Percentiles rank a stretch among this genome's conserved stretches.
Evolutionary conservation across 257 asterid genomes (phyloP).

Genomic region (Prunella vulgaris): DNA sequence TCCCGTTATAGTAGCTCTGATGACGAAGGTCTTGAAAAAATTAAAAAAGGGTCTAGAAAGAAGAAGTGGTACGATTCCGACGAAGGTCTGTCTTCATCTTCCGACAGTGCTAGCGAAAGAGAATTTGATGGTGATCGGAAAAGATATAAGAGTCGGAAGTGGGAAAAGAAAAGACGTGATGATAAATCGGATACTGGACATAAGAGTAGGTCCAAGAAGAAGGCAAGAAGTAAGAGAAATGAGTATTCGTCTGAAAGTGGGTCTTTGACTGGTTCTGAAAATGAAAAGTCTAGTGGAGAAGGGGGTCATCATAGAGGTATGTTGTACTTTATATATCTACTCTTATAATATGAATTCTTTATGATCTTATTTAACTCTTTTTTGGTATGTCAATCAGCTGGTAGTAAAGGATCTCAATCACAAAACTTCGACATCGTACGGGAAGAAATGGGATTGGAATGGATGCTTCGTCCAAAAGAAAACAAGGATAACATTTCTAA

Average conservation of each 20-base stretch:
- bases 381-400: conserved; percentile 25
- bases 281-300: conserved; percentile 30
- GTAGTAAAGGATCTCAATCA: conserved; percentile 36
- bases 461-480: conserved; percentile 87
- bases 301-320: conserved; percentile 33
- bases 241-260: conserved; percentile 34
- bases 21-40: conserved; percentile 54
- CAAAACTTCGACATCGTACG: conserved; percentile 35
- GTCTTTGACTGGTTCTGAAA: conserved; percentile 34
- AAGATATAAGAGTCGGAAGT: conserved; percentile 30
- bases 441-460: conserved; percentile 92
- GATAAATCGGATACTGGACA: conserved; percentile 27
- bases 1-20: conserved; percentile 55
- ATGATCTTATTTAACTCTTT: neutral
- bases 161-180: conserved; percentile 35
- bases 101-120: conserved; percentile 43
- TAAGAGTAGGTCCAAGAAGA: conserved; percentile 33
- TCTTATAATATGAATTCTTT: neutral
- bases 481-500: conserved; percentile 29
- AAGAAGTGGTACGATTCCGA: conserved; percentile 86
- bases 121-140: conserved; percentile 37
- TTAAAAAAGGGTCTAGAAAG: conserved; percentile 53
- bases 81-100: conserved; percentile 54
- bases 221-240: conserved; percentile 31
- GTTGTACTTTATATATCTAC: neutral